Base-by-base conservation (phyloP, 2,329 filamentous ascomycete species). In the Calonectria montana region DNA sequence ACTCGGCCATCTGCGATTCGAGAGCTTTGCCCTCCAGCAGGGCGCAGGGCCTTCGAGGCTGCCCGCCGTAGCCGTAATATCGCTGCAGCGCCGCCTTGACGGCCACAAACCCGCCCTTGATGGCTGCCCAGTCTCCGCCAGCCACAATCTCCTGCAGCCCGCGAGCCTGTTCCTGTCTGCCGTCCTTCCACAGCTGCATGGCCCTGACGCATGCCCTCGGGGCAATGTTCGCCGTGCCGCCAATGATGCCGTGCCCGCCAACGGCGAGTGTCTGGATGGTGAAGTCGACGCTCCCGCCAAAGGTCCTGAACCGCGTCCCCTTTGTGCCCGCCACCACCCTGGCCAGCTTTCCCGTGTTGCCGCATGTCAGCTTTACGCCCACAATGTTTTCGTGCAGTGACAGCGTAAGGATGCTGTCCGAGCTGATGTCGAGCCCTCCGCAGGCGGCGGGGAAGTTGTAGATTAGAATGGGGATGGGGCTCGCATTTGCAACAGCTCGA, bases 201-300 rank as follows among this genome's bases (percentile, higher is more conserved):
- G 94, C 84, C 78, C 90, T 85, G 29, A 92, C 87, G 81, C 92
- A 93, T 4, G 91, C 85, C 78, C 89, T 89, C 10, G 92, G 93
- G 2, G 91, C 88, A 53, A 95, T 86, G 81, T 96, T 95, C 35
- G 89, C 94, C 67, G 93, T 86, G 15, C 93, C 94, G 16, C 90
- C 91, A 73, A 95, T 93, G 78, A 94, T 89, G 39, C 94, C 93
- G 69, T 92, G 90, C 3, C 91, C 93, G 27, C 93, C 93, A 4
- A 91, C 92, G 50, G 93, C 87, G 45, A 94, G 82, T 1, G 91
- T 91, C 81, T 94, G 93, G 15, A 95, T 83, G 15, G 91, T 92
- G 82, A 94, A 94, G 83, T 95, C 93, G 65, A 92, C 92, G 61
- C 91, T 93, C 67, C 94, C 93, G 48, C 92, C 93, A 77, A 93